Conservation (phyloP, 2,329 filamentous ascomycete genomes). For the Aureobasidium sp. region DNA sequence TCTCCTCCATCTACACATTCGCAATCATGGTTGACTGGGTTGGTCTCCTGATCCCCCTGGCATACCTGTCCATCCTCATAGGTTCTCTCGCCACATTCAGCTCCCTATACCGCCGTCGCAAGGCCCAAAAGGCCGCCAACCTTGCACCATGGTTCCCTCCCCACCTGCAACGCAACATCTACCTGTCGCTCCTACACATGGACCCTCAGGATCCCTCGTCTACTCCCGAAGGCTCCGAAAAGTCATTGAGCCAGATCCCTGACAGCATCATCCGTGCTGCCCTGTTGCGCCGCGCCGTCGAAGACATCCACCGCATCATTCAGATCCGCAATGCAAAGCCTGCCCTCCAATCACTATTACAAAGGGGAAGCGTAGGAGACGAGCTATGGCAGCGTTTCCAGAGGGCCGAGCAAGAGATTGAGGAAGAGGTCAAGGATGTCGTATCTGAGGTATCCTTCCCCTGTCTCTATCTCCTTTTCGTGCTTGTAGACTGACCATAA, state of each 20-base stretch:
- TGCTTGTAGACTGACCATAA: constrained; percentile 18
- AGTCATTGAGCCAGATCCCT: constrained; percentile 58
- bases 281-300: constrained; percentile 76
- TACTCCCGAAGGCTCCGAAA: constrained; percentile 53
- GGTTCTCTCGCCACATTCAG: constrained; percentile 89
- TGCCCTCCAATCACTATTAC: constrained; percentile 72
- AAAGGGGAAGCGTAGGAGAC: constrained; percentile 88
- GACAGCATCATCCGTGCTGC: constrained; percentile 83
- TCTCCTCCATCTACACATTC: constrained; percentile 16
- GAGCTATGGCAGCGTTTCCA: constrained; percentile 90
- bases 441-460: constrained; percentile 65
- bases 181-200: constrained; percentile 83
- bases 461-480: background rate
- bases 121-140: constrained; percentile 69
- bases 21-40: constrained; percentile 62
- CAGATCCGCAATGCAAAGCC: constrained; percentile 83
- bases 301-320: constrained; percentile 88
- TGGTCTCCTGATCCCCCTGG: constrained; percentile 75
- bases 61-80: constrained; percentile 80
- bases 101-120: constrained; percentile 84
- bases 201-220: constrained; percentile 38
- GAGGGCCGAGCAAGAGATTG: constrained; percentile 93
- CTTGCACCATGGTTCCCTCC: constrained; percentile 91
- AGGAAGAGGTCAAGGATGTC: constrained; percentile 89
- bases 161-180: constrained; percentile 88